Conservation (phyloP, 805 yeast genomes). For the Ogataea paraovalis region DNA sequence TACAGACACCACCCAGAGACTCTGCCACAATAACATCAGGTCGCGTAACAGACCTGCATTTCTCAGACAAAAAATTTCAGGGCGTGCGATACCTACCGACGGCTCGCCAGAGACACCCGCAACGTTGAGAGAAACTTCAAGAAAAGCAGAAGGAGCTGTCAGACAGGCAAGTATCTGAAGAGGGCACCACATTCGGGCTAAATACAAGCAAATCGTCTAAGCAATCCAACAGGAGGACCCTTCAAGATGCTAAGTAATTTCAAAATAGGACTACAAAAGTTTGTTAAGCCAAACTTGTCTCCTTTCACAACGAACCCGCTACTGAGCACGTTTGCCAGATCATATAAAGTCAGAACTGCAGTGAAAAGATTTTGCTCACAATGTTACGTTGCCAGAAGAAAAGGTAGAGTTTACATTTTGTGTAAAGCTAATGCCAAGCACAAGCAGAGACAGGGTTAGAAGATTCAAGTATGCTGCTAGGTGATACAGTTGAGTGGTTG, state of each 20-base stretch:
- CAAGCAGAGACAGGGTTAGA: slow-evolving; percentile 84
- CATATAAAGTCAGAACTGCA: slow-evolving; percentile 88
- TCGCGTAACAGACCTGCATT: neutral
- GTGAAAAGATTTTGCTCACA: slow-evolving; percentile 91
- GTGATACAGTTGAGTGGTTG: too few relatives aligned
- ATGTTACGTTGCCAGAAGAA: slow-evolving; percentile 90
- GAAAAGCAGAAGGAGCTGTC: neutral
- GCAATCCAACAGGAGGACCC: neutral
- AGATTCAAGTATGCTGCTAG: neutral
- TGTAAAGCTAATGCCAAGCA: slow-evolving; percentile 93
- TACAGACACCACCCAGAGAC: too few relatives aligned
- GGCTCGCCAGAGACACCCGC: too few relatives aligned
- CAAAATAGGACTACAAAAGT: slow-evolving; percentile 23
- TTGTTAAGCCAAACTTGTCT: slow-evolving; percentile 13
- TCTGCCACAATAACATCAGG: neutral
- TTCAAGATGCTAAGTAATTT: slow-evolving; percentile 24
- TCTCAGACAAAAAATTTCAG: slow-evolving; percentile 2
- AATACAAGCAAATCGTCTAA: too few relatives aligned
- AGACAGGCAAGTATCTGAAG: neutral
- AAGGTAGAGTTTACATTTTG: slow-evolving; percentile 89
- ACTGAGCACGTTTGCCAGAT: slow-evolving; percentile 39
- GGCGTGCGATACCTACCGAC: slow-evolving; percentile 9
- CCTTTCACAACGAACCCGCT: slow-evolving; percentile 12
- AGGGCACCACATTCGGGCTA: too few relatives aligned
- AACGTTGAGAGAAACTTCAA: slow-evolving; percentile 5